Conservation (phyloP, 2,329 filamentous ascomycete genomes). For the Sordariomycetes sp. region DNA sequence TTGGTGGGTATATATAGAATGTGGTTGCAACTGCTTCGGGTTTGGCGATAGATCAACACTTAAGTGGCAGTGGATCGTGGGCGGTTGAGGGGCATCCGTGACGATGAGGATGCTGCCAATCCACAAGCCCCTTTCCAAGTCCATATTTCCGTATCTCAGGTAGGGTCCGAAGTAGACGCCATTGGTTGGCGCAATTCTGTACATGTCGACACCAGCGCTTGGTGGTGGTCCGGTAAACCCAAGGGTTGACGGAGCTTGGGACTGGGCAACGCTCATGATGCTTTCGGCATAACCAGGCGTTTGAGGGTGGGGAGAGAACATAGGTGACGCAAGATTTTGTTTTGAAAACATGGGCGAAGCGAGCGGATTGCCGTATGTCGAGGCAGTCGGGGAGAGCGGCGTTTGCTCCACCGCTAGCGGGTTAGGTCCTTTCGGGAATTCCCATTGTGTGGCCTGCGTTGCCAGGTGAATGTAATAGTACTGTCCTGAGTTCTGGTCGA, state of each 20-base stretch:
- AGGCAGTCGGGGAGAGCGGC: slow-evolving; percentile 74
- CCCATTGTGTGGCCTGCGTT: slow-evolving; percentile 95
- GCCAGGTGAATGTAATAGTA: slow-evolving; percentile 98
- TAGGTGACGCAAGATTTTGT: slow-evolving; percentile 59
- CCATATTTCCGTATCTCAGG: slow-evolving; percentile 93
- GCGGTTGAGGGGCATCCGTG: slow-evolving; percentile 83
- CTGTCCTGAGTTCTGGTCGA: slow-evolving; percentile 91
- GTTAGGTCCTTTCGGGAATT: slow-evolving; percentile 93
- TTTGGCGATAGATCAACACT: slow-evolving; percentile 88
- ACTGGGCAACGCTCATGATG: slow-evolving; percentile 70
- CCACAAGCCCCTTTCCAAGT: slow-evolving; percentile 84
- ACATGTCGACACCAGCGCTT: slow-evolving; percentile 82
- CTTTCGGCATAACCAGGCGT: slow-evolving; percentile 79
- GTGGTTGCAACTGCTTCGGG: slow-evolving; percentile 74
- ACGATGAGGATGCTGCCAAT: slow-evolving; percentile 88
- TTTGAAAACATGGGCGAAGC: slow-evolving; percentile 57
- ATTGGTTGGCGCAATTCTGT: slow-evolving; percentile 87
- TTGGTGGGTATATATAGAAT: slow-evolving; percentile 80
- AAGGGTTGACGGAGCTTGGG: slow-evolving; percentile 65
- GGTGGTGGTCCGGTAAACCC: slow-evolving; percentile 87
- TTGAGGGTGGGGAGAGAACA: slow-evolving; percentile 72
- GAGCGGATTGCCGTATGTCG: slow-evolving; percentile 66
- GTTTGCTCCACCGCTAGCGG: slow-evolving; percentile 75
- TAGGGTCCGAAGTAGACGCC: slow-evolving; percentile 98
- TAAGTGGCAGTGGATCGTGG: slow-evolving; percentile 91